Conservation (phyloP, 306 rosid species). For the Quillaja saponaria region DNA sequence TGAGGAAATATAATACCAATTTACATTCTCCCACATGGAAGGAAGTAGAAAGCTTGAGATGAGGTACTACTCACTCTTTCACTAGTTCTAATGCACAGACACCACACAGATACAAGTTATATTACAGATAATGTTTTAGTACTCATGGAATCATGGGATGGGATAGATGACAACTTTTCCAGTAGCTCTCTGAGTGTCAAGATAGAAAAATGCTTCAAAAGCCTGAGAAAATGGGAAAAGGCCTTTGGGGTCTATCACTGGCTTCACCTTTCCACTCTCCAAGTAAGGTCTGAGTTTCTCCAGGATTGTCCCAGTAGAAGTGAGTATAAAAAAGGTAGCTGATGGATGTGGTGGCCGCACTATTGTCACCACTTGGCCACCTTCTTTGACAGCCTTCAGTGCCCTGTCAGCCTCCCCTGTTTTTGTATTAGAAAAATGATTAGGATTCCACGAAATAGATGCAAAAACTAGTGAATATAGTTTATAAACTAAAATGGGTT, state of each 20-base stretch:
- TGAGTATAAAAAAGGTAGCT: constrained; percentile 31
- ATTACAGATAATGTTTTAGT: background rate
- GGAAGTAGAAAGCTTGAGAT: too few relatives aligned
- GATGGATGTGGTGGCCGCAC: constrained; percentile 36
- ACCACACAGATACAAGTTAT: background rate
- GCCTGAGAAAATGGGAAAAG: constrained; percentile 60
- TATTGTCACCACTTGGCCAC: constrained; percentile 60
- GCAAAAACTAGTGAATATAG: background rate
- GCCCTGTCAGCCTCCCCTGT: constrained; percentile 57
- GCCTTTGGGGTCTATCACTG: constrained; percentile 64
- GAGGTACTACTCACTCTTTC: too few relatives aligned
- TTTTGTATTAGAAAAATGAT: background rate
- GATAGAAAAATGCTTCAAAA: constrained; percentile 55
- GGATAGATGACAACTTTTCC: constrained; percentile 68
- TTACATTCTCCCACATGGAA: too few relatives aligned
- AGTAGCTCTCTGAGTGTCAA: constrained; percentile 55
- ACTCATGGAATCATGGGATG: constrained; percentile 38
- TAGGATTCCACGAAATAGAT: background rate
- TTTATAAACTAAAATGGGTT: background rate
- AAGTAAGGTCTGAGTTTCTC: constrained; percentile 64
- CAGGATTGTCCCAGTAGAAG: constrained; percentile 46
- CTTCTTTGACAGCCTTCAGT: constrained; percentile 62
- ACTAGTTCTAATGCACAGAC: background rate
- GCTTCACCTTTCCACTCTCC: constrained; percentile 71
- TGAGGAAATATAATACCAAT: too few relatives aligned